Percentiles rank a stretch among this genome's conserved stretches.
phyloP scores from a whole-genome alignment of 176 grass and related monocot genomes.

The Paspalum vaginatum region DNA sequence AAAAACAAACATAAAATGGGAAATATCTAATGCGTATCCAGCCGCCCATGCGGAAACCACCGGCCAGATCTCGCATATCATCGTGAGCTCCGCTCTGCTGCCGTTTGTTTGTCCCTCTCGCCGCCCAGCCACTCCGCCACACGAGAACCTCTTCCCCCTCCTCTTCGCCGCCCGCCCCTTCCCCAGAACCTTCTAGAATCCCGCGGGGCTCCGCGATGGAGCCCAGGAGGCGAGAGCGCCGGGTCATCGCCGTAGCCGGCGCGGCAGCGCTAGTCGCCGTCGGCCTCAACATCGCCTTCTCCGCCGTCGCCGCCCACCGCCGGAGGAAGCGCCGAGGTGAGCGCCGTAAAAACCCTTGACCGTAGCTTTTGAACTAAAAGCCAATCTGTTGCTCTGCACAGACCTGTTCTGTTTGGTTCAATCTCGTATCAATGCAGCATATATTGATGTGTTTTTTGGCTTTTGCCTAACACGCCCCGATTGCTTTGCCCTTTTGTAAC shows the following conservation, averaged over 20 bases:
- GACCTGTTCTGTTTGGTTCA: neutral
- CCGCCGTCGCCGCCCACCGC: slow-evolving; percentile 65
- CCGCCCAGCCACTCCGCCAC: slow-evolving; percentile 36
- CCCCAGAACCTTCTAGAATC: slow-evolving; percentile 32
- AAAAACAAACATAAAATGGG: no score
- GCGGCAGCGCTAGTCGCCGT: slow-evolving; percentile 78
- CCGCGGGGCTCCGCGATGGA: slow-evolving; percentile 43
- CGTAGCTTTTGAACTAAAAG: neutral
- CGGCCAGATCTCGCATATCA: slow-evolving; percentile 36
- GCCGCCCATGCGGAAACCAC: neutral
- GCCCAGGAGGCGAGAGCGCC: slow-evolving; percentile 55
- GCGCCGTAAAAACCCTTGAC: slow-evolving; percentile 12
- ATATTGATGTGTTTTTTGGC: neutral
- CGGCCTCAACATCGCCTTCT: slow-evolving; percentile 83
- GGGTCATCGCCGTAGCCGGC: slow-evolving; percentile 56
- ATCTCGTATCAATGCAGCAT: slow-evolving; percentile 32
- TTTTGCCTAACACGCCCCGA: neutral
- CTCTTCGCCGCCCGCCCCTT: slow-evolving; percentile 13
- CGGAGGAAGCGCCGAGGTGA: slow-evolving; percentile 71
- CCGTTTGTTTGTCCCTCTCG: slow-evolving; percentile 28
- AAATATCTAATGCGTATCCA: neutral
- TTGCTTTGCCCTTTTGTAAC: neutral
- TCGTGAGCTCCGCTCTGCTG: slow-evolving; percentile 45
- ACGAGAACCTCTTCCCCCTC: slow-evolving; percentile 18
- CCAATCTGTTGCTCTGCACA: neutral